Conservation (phyloP, 306 rosid species). For the Potentilla sterilis region DNA sequence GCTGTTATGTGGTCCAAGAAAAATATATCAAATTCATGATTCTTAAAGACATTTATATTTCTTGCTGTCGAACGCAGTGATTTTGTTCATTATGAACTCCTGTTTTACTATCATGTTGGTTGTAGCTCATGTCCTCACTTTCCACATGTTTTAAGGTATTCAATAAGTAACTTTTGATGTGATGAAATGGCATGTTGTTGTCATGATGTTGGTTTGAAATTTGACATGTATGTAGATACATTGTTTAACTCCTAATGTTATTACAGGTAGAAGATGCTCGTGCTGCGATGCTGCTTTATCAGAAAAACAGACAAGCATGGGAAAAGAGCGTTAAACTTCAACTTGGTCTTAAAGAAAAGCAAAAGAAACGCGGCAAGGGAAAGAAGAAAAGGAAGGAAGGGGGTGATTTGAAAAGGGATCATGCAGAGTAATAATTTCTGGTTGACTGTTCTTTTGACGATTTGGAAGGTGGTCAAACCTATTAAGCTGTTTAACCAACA, state of each 20-base stretch:
- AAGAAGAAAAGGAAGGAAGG: conserved; percentile 55
- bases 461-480: not conserved
- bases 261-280: conserved; percentile 85
- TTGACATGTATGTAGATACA: not conserved
- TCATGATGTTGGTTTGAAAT: not conserved
- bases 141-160: not conserved
- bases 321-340: conserved; percentile 67
- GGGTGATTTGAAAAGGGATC: conserved; percentile 25
- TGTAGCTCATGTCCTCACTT: not conserved
- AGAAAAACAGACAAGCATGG: conserved; percentile 70
- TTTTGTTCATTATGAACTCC: not conserved
- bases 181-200: not conserved
- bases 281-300: conserved; percentile 91
- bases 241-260: not conserved
- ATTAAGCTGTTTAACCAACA: not conserved
- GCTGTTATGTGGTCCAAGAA: not conserved
- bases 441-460: not conserved
- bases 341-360: conserved; percentile 53
- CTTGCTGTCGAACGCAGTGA: not conserved
- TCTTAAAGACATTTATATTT: not conserved
- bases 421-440: conserved; percentile 16
- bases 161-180: not conserved
- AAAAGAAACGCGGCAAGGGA: conserved; percentile 55
- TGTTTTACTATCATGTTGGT: not conserved
- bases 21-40: not conserved